A percentile compares a stretch with the other conserved stretches of the same genome.
Conservation (phyloP, 2,329 filamentous ascomycete species). For the Penicillium freii region DNA sequence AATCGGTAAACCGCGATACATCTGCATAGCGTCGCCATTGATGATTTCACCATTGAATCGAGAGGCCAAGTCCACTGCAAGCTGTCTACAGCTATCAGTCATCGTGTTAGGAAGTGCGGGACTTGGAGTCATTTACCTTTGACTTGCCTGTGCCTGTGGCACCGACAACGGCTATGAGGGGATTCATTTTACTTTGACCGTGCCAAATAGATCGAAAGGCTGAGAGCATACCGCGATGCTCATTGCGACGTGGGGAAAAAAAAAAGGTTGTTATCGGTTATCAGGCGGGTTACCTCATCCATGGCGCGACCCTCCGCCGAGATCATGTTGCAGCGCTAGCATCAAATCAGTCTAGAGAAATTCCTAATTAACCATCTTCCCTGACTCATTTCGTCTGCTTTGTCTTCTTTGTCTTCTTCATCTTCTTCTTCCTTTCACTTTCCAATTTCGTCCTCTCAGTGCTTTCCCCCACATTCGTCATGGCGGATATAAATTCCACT, state of each 20-base stretch:
- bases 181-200: slow-evolving; percentile 40
- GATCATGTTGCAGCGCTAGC: background rate
- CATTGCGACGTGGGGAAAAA: slow-evolving; percentile 13
- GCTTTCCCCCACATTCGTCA: slow-evolving; percentile 8
- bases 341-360: background rate
- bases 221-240: slow-evolving; percentile 27
- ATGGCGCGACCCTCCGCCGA: background rate
- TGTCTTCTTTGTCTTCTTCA: too few relatives aligned
- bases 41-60: slow-evolving; percentile 89
- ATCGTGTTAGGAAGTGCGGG: background rate
- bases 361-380: background rate
- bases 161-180: slow-evolving; percentile 78
- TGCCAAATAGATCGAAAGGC: slow-evolving; percentile 24
- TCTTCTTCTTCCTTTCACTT: background rate
- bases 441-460: background rate
- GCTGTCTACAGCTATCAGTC: slow-evolving; percentile 52
- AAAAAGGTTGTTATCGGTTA: slow-evolving; percentile 12
- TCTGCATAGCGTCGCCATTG: slow-evolving; percentile 97
- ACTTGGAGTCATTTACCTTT: slow-evolving; percentile 60
- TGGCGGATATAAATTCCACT: slow-evolving; percentile 18
- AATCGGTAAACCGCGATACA: slow-evolving; percentile 86
- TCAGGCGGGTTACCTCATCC: slow-evolving; percentile 20
- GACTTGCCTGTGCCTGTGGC: slow-evolving; percentile 94
- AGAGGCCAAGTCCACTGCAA: slow-evolving; percentile 82
- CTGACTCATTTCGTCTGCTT: background rate